These are phyloP conservation scores for Beauveria rudraprayagi DNA, from an alignment of 2,329 filamentous ascomycete species.

Conservation along the genomic window DNA sequence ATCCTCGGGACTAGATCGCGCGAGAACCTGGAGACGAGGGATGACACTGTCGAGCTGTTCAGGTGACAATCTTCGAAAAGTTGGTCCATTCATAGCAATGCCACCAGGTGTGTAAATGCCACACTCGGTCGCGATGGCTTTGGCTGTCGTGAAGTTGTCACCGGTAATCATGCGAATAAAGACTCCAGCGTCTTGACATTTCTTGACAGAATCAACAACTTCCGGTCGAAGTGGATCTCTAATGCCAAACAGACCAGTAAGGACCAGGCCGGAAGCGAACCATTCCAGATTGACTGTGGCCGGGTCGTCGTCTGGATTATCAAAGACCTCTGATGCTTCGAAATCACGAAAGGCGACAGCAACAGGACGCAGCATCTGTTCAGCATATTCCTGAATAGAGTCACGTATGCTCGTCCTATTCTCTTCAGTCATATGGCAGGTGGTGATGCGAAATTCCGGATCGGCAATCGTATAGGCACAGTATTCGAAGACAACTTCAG, in stretches of 20 bases:
- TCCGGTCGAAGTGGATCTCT: conserved; percentile 58
- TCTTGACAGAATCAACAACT: conserved; percentile 52
- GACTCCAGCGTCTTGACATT: conserved; percentile 57
- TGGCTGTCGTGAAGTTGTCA: conserved; percentile 37
- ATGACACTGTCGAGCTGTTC: conserved; percentile 42
- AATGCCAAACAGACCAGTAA: conserved; percentile 50
- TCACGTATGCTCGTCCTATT: conserved; percentile 24
- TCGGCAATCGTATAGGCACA: conserved; percentile 37
- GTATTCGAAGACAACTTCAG: conserved; percentile 44
- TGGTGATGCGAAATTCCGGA: conserved; percentile 27
- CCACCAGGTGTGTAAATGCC: conserved; percentile 56
- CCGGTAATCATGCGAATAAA: conserved; percentile 57
- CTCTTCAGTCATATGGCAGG: conserved; percentile 23
- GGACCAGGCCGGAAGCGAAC: conserved; percentile 27
- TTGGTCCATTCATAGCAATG: conserved; percentile 48
- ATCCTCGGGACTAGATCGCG: conserved; percentile 61
- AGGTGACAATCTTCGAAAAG: conserved; percentile 49
- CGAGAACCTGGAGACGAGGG: conserved; percentile 58
- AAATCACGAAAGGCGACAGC: conserved; percentile 60
- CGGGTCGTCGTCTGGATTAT: conserved; percentile 23
- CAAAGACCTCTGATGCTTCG: conserved; percentile 25
- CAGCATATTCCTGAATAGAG: conserved; percentile 47
- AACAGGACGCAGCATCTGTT: conserved; percentile 58
- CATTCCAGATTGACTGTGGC: conserved; percentile 29
- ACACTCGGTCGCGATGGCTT: conserved; percentile 46